Base-by-base conservation (phyloP, 139 green algal genomes). In the Klebsormidium nitens region DNA sequence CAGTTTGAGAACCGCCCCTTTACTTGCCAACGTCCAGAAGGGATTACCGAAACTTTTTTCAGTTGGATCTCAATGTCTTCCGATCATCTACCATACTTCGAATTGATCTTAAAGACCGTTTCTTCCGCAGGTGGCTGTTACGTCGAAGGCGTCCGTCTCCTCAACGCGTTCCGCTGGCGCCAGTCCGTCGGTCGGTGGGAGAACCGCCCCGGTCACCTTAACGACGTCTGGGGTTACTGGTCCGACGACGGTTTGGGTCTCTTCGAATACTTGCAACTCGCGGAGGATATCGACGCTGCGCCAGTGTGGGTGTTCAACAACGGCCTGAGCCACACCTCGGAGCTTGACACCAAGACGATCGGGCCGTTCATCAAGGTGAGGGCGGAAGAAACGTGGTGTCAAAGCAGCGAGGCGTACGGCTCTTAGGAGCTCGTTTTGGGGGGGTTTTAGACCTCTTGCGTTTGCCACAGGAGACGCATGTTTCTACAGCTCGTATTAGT, bases 211-310 rank as follows among this genome's bases (percentile, higher is more conserved):
- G 86, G 86, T 2, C 86, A 91, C 72, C 59, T 71, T 35, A 90
- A 90, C 48, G 71, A 39, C 36, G 62, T 83, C 32, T 91, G 86
- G 86, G 75, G 71, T 17, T 91, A 91, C 59, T 91, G 85, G 85
- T 84, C 69, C 37, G 84, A 85, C 4, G 86, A 91, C 46, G 84
- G 78, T 4, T 62, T 90, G 32, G 81, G 82, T 29, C 73, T 88
- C 32, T 91, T 82, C 67, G 86, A 91, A 69, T 91, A 88, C 74
- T 84, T 91, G 74, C 64, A 76, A 69, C 57, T 89, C 40, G 64
- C 58, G 14, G 85, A 89, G 73, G 75, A 80, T 62, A 65, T 90
- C 8, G 46, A 37, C 3, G 73, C 85, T 8, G 78, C 83, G 67
- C 84, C 85, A 0, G 57, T 90, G 2, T 89, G 82, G 84, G 85